Percentiles rank a stretch among this genome's conserved stretches.
Conservation (phyloP, 495 filamentous ascomycete genomes). For the Tetracladium marchalianum region DNA sequence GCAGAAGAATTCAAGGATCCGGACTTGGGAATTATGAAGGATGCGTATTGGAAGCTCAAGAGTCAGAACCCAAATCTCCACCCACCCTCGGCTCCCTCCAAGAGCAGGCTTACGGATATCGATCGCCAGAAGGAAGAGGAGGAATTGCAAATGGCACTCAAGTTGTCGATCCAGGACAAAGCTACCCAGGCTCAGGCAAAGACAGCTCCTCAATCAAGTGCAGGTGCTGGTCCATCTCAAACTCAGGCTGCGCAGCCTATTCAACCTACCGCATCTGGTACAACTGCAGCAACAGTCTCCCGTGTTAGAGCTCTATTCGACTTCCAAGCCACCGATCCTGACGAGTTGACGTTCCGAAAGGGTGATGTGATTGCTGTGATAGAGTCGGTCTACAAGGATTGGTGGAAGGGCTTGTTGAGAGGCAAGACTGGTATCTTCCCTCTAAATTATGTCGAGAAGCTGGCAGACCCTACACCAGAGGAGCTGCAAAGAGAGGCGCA, state of each 20-base stretch:
- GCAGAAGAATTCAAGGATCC: conserved; percentile 89
- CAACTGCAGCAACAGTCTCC: conserved; percentile 95
- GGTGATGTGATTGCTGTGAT: conserved; percentile 95
- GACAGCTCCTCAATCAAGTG: conserved; percentile 20
- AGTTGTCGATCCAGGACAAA: conserved; percentile 82
- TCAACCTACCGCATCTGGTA: conserved; percentile 41
- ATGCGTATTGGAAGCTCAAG: conserved; percentile 85
- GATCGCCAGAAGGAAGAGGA: conserved; percentile 96
- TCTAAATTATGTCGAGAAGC: conserved; percentile 96
- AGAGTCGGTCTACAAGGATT: conserved; percentile 97
- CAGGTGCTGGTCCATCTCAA: conserved; percentile 26
- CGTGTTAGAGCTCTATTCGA: conserved; percentile 90
- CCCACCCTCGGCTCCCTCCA: conserved; percentile 84
- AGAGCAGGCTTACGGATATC: conserved; percentile 77
- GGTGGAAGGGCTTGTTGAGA: conserved; percentile 94
- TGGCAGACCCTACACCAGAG: conserved; percentile 87
- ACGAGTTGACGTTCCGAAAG: conserved; percentile 92
- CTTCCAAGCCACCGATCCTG: conserved; percentile 86
- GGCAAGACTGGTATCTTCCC: conserved; percentile 97
- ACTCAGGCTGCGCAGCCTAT: conserved; percentile 18
- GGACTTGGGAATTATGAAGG: conserved; percentile 95
- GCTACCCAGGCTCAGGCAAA: conserved; percentile 35
- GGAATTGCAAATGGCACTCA: conserved; percentile 92
- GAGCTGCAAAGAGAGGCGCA: conserved; percentile 93
- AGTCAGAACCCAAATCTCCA: conserved; percentile 79